Evolutionary conservation across 2,329 filamentous ascomycete genomes (phyloP).

Genomic region (Westerdykella ornata): DNA sequence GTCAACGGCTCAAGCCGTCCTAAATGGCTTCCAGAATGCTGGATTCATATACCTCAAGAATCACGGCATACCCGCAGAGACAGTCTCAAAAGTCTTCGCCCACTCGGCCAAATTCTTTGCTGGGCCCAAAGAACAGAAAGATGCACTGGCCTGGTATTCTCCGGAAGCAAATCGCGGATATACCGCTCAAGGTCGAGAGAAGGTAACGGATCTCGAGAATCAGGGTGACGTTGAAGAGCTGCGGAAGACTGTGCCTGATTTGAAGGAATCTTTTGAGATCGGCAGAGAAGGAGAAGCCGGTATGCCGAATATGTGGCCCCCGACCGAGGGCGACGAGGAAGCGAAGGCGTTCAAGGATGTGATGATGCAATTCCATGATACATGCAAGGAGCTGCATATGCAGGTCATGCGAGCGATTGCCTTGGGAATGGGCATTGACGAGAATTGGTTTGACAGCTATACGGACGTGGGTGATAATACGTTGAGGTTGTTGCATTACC

Average conservation of each 20-base stretch:
- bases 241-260: constrained; percentile 34
- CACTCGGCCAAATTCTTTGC: constrained; percentile 36
- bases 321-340: constrained; percentile 44
- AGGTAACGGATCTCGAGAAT: constrained; percentile 34
- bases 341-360: constrained; percentile 58
- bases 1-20: constrained; percentile 62
- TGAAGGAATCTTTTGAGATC: constrained; percentile 58
- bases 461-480: constrained; percentile 51
- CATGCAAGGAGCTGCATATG: constrained; percentile 66
- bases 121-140: constrained; percentile 34
- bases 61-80: constrained; percentile 59
- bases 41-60: constrained; percentile 87
- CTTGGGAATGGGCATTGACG: constrained; percentile 66
- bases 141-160: constrained; percentile 38
- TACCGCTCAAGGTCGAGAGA: constrained; percentile 41
- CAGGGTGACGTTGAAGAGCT: constrained; percentile 32
- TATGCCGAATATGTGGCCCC: constrained; percentile 72
- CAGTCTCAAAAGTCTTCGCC: constrained; percentile 57
- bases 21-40: constrained; percentile 73
- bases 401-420: constrained; percentile 80
- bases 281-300: constrained; percentile 54
- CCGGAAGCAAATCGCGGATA: constrained; percentile 47
- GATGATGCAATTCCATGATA: constrained; percentile 69
- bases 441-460: constrained; percentile 68
- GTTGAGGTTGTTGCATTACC: constrained; percentile 71